Evolutionary conservation across 2,329 filamentous ascomycete species (phyloP), one percentile per base, ranked within the genome.

Genomic region (Fusarium sp.): DNA sequence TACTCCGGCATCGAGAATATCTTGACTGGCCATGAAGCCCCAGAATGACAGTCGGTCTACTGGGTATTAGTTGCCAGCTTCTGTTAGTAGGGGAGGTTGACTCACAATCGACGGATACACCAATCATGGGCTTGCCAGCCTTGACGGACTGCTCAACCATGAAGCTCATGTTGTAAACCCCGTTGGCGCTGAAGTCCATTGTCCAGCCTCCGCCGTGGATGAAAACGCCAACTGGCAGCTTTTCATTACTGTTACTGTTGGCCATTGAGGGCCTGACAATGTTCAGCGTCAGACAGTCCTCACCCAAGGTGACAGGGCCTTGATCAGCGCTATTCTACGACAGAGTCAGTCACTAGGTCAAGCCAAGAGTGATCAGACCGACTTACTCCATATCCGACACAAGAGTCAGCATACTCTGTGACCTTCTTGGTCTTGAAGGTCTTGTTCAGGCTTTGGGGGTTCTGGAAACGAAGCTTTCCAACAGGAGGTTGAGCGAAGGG

Each of bases 111-210:
- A 73, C 35, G 1, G 71, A 73, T 2, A 73, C 58, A 3, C 40
- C 71, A 2, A 73, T 50, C 8, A 73, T 64, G 7, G 71, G 71
- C 17, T 73, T 73, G 19, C 66, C 66, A 6, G 53, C 56, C 41
- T 73, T 73, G 30, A 70, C 68, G 7, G 27, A 81, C 75, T 23
- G 81, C 78, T 62, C 81, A 1, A 90, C 85, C 48, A 90, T 83
- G 60, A 84, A 86, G 15, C 84, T 85, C 59, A 89, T 79, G 70
- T 90, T 90, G 72, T 90, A 90, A 25, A 85, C 80, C 10, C 80
- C 74, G 47, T 87, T 83, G 68, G 71, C 43, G 71, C 80, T 63
- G 3, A 81, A 80, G 5, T 84, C 85, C 71, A 59, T 64, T 0
- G 54, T 52, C 63, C 65, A 83, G 6, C 81, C 82, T 45, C 83